Percentiles rank a stretch among this genome's conserved stretches.
phyloP scores from a whole-genome alignment of 2,329 filamentous ascomycete species.

The Nemania sp. region DNA sequence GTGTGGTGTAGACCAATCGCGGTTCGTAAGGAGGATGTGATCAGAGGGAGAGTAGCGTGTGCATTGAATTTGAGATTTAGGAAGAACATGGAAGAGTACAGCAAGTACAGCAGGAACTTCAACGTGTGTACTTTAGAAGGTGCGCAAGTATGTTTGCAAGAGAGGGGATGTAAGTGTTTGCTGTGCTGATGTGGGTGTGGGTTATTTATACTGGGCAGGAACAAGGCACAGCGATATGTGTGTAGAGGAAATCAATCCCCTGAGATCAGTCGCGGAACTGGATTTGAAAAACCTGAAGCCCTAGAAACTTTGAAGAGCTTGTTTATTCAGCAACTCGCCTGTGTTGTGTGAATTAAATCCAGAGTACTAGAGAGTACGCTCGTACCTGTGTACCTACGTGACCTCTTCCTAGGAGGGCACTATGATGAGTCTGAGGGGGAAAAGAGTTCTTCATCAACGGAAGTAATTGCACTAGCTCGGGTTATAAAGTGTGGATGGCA shows the following conservation, averaged over 20 bases:
- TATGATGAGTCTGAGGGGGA: neutral
- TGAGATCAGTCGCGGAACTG: neutral
- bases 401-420: neutral
- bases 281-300: neutral
- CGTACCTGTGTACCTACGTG: constrained; percentile 4
- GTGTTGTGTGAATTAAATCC: neutral
- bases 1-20: neutral
- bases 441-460: neutral
- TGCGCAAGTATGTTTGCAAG: neutral
- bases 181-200: neutral
- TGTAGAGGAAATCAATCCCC: neutral
- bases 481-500: constrained; percentile 3
- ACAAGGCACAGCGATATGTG: no score
- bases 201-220: no score
- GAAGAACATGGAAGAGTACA: no score
- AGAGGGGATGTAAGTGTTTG: neutral
- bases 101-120: no score
- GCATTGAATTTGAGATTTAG: no score
- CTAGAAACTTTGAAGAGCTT: constrained; percentile 5
- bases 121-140: neutral
- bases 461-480: neutral
- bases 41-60: neutral
- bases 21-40: neutral
- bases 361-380: neutral
- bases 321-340: neutral